Conservation (phyloP, 139 green algal species). For the Closterium sp. region DNA sequence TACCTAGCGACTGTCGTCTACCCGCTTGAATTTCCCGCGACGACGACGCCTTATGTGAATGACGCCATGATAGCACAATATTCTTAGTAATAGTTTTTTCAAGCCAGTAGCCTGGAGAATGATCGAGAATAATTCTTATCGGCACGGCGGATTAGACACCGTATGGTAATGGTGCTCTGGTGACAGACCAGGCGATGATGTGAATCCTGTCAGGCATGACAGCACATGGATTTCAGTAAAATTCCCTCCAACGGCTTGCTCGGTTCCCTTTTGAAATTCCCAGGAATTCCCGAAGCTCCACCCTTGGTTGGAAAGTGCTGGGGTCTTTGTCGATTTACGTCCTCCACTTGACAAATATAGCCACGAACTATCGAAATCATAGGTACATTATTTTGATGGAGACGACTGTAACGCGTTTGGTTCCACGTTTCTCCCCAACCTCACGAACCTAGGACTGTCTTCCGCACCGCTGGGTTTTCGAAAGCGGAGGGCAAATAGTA, state of each 20-base stretch:
- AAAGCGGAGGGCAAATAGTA: too few relatives aligned
- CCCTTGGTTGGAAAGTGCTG: neutral
- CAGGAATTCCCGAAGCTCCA: neutral
- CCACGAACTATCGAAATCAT: neutral
- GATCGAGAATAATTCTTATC: neutral
- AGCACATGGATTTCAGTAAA: neutral
- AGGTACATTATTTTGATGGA: neutral
- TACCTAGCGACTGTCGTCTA: neutral
- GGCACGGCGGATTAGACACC: neutral
- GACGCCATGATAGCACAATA: neutral
- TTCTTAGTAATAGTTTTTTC: neutral
- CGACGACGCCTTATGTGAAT: neutral
- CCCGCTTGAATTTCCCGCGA: neutral
- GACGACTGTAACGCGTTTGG: too few relatives aligned
- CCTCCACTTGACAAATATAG: neutral
- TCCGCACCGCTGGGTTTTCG: too few relatives aligned
- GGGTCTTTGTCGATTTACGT: too few relatives aligned
- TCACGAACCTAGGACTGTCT: neutral
- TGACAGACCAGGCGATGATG: neutral
- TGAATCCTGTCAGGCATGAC: too few relatives aligned
- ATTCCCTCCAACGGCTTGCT: neutral
- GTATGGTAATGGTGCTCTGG: neutral
- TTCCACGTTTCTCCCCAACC: neutral
- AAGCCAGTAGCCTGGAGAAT: neutral
- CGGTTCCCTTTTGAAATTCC: neutral